These are phyloP conservation scores for Lodderomyces metapsilosis DNA, from an alignment of 1,139 yeast species.

Conservation along the genomic window DNA sequence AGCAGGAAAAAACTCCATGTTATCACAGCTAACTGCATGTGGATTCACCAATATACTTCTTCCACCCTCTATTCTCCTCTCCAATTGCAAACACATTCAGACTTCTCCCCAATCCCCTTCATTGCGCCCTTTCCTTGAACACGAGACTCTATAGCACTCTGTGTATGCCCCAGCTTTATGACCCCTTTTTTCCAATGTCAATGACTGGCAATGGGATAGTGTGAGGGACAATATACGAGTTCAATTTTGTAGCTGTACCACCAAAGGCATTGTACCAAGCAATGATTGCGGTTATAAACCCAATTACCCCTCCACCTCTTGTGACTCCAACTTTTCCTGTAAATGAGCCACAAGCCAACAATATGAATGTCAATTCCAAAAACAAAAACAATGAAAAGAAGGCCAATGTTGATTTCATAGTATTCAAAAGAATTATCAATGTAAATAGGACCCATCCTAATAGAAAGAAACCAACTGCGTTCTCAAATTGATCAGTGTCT, in stretches of 20 bases:
- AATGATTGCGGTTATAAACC: constrained; percentile 55
- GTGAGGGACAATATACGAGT: constrained; percentile 30
- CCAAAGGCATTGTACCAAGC: constrained; percentile 58
- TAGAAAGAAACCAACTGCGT: constrained; percentile 59
- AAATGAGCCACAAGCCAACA: constrained; percentile 59
- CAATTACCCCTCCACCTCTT: constrained; percentile 73
- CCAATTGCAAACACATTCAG: too few species aligned
- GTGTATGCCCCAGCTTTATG: too few species aligned
- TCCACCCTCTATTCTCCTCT: too few species aligned
- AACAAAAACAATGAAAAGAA: constrained; percentile 52
- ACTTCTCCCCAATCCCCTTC: background rate
- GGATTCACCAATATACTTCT: too few species aligned
- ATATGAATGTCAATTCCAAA: constrained; percentile 53
- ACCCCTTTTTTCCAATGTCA: background rate
- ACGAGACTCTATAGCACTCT: too few species aligned
- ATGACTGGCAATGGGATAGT: constrained; percentile 33
- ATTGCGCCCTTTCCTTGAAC: too few species aligned
- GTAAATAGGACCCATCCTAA: constrained; percentile 67
- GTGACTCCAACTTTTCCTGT: constrained; percentile 42
- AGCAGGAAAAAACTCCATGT: too few species aligned
- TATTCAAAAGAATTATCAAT: constrained; percentile 53
- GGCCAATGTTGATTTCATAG: constrained; percentile 65
- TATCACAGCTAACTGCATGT: too few species aligned
- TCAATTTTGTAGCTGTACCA: constrained; percentile 26
- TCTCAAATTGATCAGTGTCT: constrained; percentile 41